Evolutionary conservation across 352 stramenopile species (phyloP).

Genomic region (Pythium coloratum): DNA sequence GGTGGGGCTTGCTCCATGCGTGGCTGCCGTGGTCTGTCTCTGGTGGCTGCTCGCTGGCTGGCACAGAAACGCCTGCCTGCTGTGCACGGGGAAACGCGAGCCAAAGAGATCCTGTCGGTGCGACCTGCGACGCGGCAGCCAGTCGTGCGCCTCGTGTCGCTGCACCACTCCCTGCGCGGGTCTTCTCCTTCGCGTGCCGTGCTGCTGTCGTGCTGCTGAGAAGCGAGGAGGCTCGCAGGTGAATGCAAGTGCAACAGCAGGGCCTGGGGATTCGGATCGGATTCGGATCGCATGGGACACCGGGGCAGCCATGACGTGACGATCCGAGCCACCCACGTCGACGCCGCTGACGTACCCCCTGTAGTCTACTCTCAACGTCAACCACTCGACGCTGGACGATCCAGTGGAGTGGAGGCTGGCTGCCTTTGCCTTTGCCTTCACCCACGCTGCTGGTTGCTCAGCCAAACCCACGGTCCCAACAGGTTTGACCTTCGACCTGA

Average conservation of each 20-base stretch:
- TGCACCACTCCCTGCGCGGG: neutral
- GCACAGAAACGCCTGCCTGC: neutral
- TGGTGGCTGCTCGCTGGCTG: neutral
- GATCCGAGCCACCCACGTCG: neutral
- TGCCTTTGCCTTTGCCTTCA: neutral
- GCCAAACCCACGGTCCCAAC: neutral
- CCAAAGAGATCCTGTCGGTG: neutral
- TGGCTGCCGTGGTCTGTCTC: neutral
- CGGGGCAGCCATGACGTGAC: neutral
- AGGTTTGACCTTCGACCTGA: too few species aligned
- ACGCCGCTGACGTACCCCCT: neutral
- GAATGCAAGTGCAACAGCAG: neutral
- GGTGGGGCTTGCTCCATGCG: neutral
- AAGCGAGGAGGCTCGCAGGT: neutral
- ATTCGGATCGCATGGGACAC: neutral
- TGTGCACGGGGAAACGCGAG: too few species aligned
- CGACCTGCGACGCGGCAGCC: constrained; percentile 1
- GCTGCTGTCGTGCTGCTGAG: neutral
- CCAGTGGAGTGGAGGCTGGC: neutral
- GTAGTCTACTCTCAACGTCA: neutral
- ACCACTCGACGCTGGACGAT: neutral
- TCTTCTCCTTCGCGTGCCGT: too few species aligned
- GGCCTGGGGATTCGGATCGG: neutral
- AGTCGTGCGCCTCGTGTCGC: constrained; percentile 3
- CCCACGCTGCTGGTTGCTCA: neutral